Conservation (phyloP, 2,329 filamentous ascomycete species). For the Aspergillus fijiensis region DNA sequence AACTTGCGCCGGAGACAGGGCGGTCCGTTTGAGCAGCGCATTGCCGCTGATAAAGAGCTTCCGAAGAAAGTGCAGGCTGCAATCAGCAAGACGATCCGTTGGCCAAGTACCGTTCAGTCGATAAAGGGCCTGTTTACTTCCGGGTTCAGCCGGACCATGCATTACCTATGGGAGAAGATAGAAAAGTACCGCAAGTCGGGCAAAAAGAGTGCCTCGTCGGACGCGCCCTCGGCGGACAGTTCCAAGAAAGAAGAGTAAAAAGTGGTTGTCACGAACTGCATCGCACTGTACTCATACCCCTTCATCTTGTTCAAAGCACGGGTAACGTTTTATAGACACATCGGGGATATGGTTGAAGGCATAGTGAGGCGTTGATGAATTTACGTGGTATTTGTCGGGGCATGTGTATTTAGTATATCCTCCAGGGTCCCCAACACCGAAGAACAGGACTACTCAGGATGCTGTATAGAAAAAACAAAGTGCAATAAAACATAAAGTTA, state of each 20-base stretch:
- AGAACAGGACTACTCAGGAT: background rate
- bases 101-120: conserved; percentile 87
- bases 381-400: conserved; percentile 5
- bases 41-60: conserved; percentile 72
- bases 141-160: conserved; percentile 66
- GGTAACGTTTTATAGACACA: conserved; percentile 5
- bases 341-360: conserved; percentile 12
- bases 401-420: conserved; percentile 14
- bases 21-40: conserved; percentile 80
- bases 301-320: background rate
- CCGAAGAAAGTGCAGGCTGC: conserved; percentile 68
- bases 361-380: conserved; percentile 20
- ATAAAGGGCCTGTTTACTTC: conserved; percentile 80
- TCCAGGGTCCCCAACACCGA: background rate
- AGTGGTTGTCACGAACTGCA: conserved; percentile 7
- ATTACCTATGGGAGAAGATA: conserved; percentile 81
- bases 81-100: conserved; percentile 83
- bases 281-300: conserved; percentile 10
- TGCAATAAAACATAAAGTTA: background rate
- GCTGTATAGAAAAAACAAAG: conserved; percentile 2
- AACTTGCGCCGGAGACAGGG: conserved; percentile 73
- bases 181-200: conserved; percentile 56
- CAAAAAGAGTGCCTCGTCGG: conserved; percentile 23
- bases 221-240: conserved; percentile 20
- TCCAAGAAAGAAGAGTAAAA: conserved; percentile 24